Evolutionary conservation across 225 moss, liverwort and hornwort species (phyloP).

Genomic region (Bryoerythrophyllum caledonicum): DNA sequence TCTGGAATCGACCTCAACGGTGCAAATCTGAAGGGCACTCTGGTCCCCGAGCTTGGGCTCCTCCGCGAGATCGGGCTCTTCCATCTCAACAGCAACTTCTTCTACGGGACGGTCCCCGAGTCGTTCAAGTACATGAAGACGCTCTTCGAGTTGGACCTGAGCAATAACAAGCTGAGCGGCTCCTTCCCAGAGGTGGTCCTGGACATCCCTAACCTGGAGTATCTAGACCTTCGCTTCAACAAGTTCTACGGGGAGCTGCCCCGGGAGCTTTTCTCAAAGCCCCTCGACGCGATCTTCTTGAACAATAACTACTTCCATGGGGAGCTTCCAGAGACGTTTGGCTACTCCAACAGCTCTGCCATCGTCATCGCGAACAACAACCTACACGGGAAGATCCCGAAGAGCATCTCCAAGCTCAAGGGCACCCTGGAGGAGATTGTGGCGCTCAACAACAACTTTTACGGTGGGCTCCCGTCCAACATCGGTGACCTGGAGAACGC

Average conservation of each 20-base stretch:
- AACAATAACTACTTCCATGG: constrained; percentile 80
- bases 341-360: constrained; percentile 70
- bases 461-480: constrained; percentile 50
- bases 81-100: constrained; percentile 81
- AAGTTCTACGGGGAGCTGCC: constrained; percentile 71
- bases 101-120: constrained; percentile 57
- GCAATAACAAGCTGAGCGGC: constrained; percentile 74
- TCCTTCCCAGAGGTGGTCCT: constrained; percentile 54
- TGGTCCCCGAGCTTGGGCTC: constrained; percentile 67
- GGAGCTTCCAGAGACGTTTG: constrained; percentile 69
- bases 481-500: constrained; percentile 53
- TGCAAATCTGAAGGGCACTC: constrained; percentile 47
- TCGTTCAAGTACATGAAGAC: constrained; percentile 54
- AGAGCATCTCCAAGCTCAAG: constrained; percentile 42
- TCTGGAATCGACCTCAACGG: constrained; percentile 85
- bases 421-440: constrained; percentile 62
- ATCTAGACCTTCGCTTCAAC: constrained; percentile 85
- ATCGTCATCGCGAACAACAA: constrained; percentile 85
- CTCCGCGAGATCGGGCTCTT: constrained; percentile 71
- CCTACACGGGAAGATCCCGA: constrained; percentile 55
- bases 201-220: constrained; percentile 50
- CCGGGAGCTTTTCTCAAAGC: constrained; percentile 60
- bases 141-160: constrained; percentile 78
- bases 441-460: constrained; percentile 59
- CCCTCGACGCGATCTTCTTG: constrained; percentile 80